Evolutionary conservation across 805 yeast species (phyloP).

Genomic region (Pichia nanzhaoensis): DNA sequence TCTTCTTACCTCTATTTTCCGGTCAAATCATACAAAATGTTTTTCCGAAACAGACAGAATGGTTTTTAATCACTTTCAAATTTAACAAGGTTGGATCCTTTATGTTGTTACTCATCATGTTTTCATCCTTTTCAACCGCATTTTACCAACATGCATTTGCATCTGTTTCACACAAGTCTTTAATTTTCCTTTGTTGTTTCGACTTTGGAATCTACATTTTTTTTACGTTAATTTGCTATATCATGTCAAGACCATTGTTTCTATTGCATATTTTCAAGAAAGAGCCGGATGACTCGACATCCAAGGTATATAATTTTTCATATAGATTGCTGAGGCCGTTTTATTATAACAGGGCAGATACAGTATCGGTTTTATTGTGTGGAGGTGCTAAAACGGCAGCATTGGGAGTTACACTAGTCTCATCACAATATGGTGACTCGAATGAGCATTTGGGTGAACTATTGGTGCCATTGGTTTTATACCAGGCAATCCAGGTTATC

Average conservation of each 20-base stretch:
- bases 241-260: slow-evolving; percentile 50
- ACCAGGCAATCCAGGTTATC: slow-evolving; percentile 80
- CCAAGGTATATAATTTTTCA: slow-evolving; percentile 38
- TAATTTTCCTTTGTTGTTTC: slow-evolving; percentile 72
- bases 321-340: slow-evolving; percentile 51
- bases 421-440: slow-evolving; percentile 53
- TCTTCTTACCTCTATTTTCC: slow-evolving; percentile 77
- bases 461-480: slow-evolving; percentile 74
- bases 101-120: slow-evolving; percentile 60
- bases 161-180: slow-evolving; percentile 40
- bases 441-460: slow-evolving; percentile 59
- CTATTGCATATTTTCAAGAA: slow-evolving; percentile 35
- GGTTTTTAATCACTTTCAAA: slow-evolving; percentile 49
- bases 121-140: slow-evolving; percentile 69
- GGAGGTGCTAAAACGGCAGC: slow-evolving; percentile 95
- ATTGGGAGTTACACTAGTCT: slow-evolving; percentile 71
- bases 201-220: slow-evolving; percentile 71
- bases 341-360: slow-evolving; percentile 61
- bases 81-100: slow-evolving; percentile 69
- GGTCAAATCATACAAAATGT: slow-evolving; percentile 76
- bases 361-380: slow-evolving; percentile 74
- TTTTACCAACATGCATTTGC: slow-evolving; percentile 75
- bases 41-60: slow-evolving; percentile 55
- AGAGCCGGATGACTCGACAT: slow-evolving; percentile 17
- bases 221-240: slow-evolving; percentile 58